Percentiles rank a stretch among this genome's conserved stretches.
Conservation (phyloP, 2,329 filamentous ascomycete genomes). For the Beauveria varroae region DNA sequence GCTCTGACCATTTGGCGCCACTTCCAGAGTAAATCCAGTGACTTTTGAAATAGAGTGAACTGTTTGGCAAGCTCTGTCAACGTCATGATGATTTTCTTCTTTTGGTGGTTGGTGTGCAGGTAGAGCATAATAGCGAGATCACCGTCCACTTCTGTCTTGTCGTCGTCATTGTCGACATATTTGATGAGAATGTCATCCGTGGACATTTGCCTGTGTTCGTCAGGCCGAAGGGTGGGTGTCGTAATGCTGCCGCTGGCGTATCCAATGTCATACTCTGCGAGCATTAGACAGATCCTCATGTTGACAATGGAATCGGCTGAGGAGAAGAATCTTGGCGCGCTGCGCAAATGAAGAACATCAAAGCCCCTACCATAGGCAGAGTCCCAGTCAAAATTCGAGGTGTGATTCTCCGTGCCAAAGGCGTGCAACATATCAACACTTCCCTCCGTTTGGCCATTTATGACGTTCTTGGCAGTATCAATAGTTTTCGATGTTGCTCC, state of each 20-base stretch:
- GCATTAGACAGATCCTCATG: slow-evolving; percentile 40
- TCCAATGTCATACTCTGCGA: slow-evolving; percentile 39
- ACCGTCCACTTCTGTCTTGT: slow-evolving; percentile 40
- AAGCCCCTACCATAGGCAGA: slow-evolving; percentile 70
- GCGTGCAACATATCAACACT: slow-evolving; percentile 64
- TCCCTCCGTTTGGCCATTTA: slow-evolving; percentile 62
- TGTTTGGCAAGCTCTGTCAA: slow-evolving; percentile 27
- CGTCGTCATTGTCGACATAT: slow-evolving; percentile 48
- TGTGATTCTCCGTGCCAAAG: slow-evolving; percentile 80
- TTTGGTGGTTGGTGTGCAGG: slow-evolving; percentile 46
- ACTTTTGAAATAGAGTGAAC: slow-evolving; percentile 36
- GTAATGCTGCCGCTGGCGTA: slow-evolving; percentile 39
- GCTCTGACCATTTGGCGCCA: neutral
- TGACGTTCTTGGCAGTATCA: slow-evolving; percentile 51
- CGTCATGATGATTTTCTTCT: slow-evolving; percentile 18
- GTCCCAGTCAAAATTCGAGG: slow-evolving; percentile 65
- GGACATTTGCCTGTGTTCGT: neutral
- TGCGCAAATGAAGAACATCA: slow-evolving; percentile 66
- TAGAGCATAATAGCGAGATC: slow-evolving; percentile 51
- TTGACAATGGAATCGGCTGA: slow-evolving; percentile 41
- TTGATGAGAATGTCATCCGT: slow-evolving; percentile 30
- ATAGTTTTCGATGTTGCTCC: slow-evolving; percentile 66
- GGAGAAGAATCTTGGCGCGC: slow-evolving; percentile 42
- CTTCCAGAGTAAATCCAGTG: slow-evolving; percentile 15
- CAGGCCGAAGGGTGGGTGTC: slow-evolving; percentile 5